phyloP scores from a whole-genome alignment of 2,329 filamentous ascomycete genomes.

The Aspergillus sp. region DNA sequence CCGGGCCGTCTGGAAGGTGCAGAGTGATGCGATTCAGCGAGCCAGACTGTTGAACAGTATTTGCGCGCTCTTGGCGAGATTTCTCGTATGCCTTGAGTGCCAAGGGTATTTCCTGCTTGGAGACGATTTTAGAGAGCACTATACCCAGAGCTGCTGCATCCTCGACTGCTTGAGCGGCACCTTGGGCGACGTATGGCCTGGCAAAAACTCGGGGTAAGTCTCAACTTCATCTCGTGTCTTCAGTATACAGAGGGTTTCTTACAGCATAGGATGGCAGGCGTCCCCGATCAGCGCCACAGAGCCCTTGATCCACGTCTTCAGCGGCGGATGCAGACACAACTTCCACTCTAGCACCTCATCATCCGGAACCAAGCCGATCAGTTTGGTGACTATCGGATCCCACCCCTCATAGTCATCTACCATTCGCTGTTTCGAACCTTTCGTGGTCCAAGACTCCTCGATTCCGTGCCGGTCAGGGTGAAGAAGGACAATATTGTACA shows the following conservation, averaged over 20 bases:
- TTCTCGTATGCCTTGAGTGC: conserved; percentile 43
- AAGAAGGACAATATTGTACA: conserved; percentile 68
- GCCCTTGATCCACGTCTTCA: conserved; percentile 41
- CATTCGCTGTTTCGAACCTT: conserved; percentile 65
- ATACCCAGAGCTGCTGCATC: conserved; percentile 43
- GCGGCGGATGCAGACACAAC: conserved; percentile 38
- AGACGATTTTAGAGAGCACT: conserved; percentile 38
- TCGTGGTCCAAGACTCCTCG: conserved; percentile 66
- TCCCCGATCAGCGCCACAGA: conserved; percentile 48
- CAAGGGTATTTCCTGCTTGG: conserved; percentile 37
- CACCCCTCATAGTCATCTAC: conserved; percentile 65
- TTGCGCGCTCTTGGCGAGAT: conserved; percentile 45
- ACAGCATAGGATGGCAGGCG: conserved; percentile 53
- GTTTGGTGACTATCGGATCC: conserved; percentile 61
- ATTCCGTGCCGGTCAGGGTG: conserved; percentile 67
- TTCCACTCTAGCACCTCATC: conserved; percentile 49
- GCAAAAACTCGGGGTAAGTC: not conserved
- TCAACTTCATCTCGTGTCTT: not conserved
- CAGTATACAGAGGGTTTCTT: conserved; percentile 13
- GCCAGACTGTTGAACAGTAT: conserved; percentile 44
- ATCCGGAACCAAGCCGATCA: conserved; percentile 65
- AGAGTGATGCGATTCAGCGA: conserved; percentile 42
- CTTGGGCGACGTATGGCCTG: conserved; percentile 45
- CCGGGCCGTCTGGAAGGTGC: conserved; percentile 45
- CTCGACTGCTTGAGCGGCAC: conserved; percentile 54